Evolutionary conservation across 1,284 basidiomycete species (phyloP).

Genomic region (Puccinia horiana): DNA sequence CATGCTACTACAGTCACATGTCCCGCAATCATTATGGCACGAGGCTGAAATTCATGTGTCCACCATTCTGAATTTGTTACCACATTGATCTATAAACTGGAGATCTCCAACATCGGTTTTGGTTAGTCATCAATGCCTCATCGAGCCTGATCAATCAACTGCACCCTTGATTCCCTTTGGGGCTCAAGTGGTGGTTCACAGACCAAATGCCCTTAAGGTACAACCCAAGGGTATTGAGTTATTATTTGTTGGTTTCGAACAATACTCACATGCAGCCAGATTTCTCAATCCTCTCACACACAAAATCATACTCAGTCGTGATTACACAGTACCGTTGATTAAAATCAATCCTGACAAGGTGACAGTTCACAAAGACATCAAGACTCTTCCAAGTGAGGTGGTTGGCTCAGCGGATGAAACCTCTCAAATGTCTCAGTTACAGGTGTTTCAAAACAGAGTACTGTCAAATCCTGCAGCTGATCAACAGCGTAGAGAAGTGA

Average conservation of each 20-base stretch:
- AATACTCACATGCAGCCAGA: conserved; percentile 14
- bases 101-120: background rate
- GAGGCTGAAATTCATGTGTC: background rate
- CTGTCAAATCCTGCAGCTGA: no score
- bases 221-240: background rate
- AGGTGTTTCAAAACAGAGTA: no score
- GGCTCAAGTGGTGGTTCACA: background rate
- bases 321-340: background rate
- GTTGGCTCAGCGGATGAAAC: background rate
- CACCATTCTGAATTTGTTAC: background rate
- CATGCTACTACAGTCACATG: background rate
- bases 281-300: background rate
- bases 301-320: conserved; percentile 5
- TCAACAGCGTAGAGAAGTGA: no score
- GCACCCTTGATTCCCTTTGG: background rate
- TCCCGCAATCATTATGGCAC: background rate
- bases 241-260: conserved; percentile 17
- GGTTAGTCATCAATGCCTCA: background rate
- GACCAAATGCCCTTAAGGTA: background rate
- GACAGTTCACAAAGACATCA: background rate
- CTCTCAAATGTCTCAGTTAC: no score
- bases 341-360: background rate
- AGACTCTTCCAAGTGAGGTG: background rate
- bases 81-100: background rate
- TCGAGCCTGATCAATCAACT: background rate